These are phyloP conservation scores for Trichopus zeylanicus DNA, from an alignment of 116 monocot genomes.

Conservation along the genomic window DNA sequence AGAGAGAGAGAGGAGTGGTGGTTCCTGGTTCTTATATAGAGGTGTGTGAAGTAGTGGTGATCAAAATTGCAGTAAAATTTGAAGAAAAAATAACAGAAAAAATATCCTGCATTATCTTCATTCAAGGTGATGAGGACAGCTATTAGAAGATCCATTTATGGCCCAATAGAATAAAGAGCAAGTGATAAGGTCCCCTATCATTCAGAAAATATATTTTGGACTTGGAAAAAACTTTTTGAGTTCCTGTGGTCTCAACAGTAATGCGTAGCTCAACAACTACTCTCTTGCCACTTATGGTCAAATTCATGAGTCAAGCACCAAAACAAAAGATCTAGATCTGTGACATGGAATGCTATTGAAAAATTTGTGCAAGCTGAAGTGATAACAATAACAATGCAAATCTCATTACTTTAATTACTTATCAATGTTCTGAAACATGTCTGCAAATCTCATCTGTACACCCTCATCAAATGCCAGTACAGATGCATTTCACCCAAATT, in stretches of 20 bases:
- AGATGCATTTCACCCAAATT: too few relatives aligned
- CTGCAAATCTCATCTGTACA: too few relatives aligned
- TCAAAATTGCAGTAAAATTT: conserved; percentile 2
- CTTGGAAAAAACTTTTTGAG: background rate
- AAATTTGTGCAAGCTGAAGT: background rate
- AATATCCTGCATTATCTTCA: conserved; percentile 21
- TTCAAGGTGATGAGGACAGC: conserved; percentile 34
- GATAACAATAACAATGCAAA: background rate
- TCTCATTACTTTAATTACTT: background rate
- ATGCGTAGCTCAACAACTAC: too few relatives aligned
- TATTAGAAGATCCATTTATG: conserved; percentile 32
- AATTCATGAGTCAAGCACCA: background rate
- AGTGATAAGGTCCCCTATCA: conserved; percentile 21
- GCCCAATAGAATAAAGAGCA: conserved; percentile 35
- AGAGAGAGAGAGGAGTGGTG: background rate
- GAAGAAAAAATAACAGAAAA: background rate
- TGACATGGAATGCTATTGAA: background rate
- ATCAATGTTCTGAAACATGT: too few relatives aligned
- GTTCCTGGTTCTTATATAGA: conserved; percentile 29
- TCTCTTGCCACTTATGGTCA: too few relatives aligned
- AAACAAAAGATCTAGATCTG: background rate
- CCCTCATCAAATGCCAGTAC: too few relatives aligned
- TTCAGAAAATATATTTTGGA: too few relatives aligned
- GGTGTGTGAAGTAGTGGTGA: conserved; percentile 5
- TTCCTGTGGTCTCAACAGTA: background rate